These are phyloP conservation scores for Picochlorum sp. DNA, from an alignment of 139 green algal genomes.

Conservation along the genomic window DNA sequence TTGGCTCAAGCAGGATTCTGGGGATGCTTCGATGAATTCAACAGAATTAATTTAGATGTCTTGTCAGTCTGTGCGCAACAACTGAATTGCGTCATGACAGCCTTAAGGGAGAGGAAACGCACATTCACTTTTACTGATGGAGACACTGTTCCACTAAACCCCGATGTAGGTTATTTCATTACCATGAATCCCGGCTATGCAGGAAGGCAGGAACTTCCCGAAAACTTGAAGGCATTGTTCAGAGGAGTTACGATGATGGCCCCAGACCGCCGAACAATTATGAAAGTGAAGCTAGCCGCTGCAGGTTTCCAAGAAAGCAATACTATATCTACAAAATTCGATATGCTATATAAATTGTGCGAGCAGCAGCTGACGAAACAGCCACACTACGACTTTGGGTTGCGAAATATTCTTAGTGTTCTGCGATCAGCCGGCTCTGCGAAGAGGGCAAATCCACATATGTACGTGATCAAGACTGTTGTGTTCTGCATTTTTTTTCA, in stretches of 20 bases:
- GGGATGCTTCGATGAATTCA: conserved; percentile 98
- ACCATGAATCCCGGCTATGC: conserved; percentile 95
- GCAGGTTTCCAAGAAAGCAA: conserved; percentile 93
- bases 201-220: conserved; percentile 89
- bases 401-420: conserved; percentile 92
- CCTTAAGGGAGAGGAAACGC: conserved; percentile 84
- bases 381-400: conserved; percentile 94
- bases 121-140: conserved; percentile 92
- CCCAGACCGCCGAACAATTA: conserved; percentile 93
- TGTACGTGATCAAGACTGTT: conserved; percentile 23
- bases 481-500: conserved; percentile 5
- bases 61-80: conserved; percentile 90
- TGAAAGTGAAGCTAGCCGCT: conserved; percentile 92
- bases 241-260: conserved; percentile 97
- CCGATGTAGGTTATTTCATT: conserved; percentile 93
- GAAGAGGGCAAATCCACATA: conserved; percentile 81
- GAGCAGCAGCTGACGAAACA: conserved; percentile 97
- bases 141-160: conserved; percentile 68
- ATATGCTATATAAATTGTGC: conserved; percentile 90
- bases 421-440: conserved; percentile 76
- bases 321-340: conserved; percentile 90
- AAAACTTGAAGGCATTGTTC: conserved; percentile 97
- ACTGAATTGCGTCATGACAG: conserved; percentile 87
- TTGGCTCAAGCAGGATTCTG: conserved; percentile 87
- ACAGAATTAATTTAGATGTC: conserved; percentile 97